Conservation (phyloP, 2,329 filamentous ascomycete genomes). For the Colletotrichum sp. region DNA sequence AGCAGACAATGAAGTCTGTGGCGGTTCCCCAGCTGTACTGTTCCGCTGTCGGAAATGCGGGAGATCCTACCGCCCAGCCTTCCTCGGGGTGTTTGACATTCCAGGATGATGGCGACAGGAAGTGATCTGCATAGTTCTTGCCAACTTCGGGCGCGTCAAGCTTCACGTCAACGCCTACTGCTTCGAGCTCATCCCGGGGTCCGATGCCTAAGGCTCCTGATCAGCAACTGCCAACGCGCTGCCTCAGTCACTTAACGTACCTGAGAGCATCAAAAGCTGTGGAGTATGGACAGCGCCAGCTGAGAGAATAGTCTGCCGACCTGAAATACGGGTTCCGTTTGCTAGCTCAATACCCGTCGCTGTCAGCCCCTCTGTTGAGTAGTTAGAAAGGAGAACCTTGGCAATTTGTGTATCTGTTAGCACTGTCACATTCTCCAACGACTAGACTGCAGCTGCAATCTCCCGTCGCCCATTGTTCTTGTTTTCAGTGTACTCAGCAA, state of each 20-base stretch:
- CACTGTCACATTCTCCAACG: conserved; percentile 29
- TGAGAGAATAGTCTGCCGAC: conserved; percentile 42
- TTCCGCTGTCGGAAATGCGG: conserved; percentile 21
- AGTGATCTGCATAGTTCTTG: conserved; percentile 51
- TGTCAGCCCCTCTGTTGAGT: background rate
- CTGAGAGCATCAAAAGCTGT: conserved; percentile 54
- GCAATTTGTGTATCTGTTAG: conserved; percentile 25
- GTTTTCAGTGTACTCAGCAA: conserved; percentile 32
- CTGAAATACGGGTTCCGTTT: conserved; percentile 29
- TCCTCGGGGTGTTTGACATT: conserved; percentile 34
- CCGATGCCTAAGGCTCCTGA: conserved; percentile 43
- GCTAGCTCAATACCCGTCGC: conserved; percentile 31
- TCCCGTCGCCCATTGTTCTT: conserved; percentile 25
- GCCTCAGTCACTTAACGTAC: background rate
- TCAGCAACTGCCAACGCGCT: background rate
- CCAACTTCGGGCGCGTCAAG: conserved; percentile 52
- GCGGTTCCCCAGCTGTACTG: conserved; percentile 34
- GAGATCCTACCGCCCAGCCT: conserved; percentile 24
- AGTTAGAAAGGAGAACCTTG: conserved; percentile 19
- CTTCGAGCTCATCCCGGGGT: conserved; percentile 41
- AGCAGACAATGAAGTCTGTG: conserved; percentile 39
- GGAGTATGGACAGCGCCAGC: conserved; percentile 56
- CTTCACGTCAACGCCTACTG: conserved; percentile 42
- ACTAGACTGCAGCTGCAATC: conserved; percentile 26
- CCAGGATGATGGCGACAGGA: conserved; percentile 32